These are phyloP conservation scores for Pouteria campechiana DNA, from an alignment of 179 eudicot genomes.

Conservation along the genomic window DNA sequence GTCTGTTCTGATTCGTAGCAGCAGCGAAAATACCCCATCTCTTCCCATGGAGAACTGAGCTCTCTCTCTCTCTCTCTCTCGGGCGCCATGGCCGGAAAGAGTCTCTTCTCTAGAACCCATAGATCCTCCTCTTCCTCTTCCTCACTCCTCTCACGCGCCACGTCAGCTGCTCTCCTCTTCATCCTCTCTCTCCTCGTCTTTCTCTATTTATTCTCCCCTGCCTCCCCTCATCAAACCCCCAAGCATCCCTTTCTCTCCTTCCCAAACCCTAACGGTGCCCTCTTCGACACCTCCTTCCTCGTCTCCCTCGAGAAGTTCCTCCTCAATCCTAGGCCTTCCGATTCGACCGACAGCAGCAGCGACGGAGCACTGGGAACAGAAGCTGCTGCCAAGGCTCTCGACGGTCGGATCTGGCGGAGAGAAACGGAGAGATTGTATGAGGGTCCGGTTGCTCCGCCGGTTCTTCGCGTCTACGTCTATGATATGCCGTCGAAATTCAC, in stretches of 20 bases:
- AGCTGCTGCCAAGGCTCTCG: slow-evolving; percentile 27
- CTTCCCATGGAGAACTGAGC: too few relatives aligned
- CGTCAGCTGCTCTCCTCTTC: slow-evolving; percentile 33
- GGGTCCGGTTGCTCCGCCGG: slow-evolving; percentile 10
- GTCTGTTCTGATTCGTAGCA: too few relatives aligned
- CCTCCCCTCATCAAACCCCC: slow-evolving; percentile 9
- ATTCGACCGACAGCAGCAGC: slow-evolving; percentile 20
- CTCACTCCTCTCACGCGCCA: slow-evolving; percentile 33
- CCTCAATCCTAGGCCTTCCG: slow-evolving; percentile 9
- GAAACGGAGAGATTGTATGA: slow-evolving; percentile 31
- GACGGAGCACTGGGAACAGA: slow-evolving; percentile 7
- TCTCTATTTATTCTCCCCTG: slow-evolving; percentile 11
- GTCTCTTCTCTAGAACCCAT: slow-evolving; percentile 12
- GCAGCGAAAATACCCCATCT: too few relatives aligned
- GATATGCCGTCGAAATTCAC: slow-evolving; percentile 88
- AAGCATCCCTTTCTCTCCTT: slow-evolving; percentile 9
- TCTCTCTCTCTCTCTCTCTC: too few relatives aligned
- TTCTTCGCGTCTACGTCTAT: slow-evolving; percentile 76
- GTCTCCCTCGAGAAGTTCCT: slow-evolving; percentile 68
- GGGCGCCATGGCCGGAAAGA: slow-evolving; percentile 77
- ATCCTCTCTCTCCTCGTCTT: slow-evolving; percentile 15
- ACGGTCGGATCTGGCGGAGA: slow-evolving; percentile 34
- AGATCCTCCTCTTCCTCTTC: slow-evolving; percentile 35
- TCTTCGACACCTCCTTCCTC: slow-evolving; percentile 61
- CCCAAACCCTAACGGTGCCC: slow-evolving; percentile 23